These are phyloP conservation scores for Xylaria longipes DNA, from an alignment of 495 filamentous ascomycete genomes.

Conservation along the genomic window DNA sequence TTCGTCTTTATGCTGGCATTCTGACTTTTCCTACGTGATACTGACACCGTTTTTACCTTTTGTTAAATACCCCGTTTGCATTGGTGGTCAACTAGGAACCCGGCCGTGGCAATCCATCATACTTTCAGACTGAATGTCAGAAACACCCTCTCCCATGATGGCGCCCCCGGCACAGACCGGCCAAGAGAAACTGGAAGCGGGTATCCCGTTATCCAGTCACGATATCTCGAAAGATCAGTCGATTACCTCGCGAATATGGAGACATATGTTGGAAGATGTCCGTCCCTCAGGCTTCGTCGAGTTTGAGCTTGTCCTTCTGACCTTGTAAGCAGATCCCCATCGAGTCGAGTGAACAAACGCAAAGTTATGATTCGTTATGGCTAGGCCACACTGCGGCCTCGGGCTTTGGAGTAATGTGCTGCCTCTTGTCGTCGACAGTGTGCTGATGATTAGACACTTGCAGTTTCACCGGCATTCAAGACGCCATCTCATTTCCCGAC, in stretches of 20 bases:
- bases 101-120: not conserved
- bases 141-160: not conserved
- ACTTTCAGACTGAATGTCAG: not conserved
- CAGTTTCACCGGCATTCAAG: conserved; percentile 56
- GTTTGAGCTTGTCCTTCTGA: conserved; percentile 50
- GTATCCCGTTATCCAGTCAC: not conserved
- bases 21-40: conserved; percentile 2
- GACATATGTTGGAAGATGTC: conserved; percentile 47
- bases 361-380: not conserved
- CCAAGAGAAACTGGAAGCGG: not conserved
- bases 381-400: not conserved
- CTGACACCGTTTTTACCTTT: not conserved
- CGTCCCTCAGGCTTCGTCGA: conserved; percentile 46
- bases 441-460: conserved; percentile 27
- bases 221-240: conserved; percentile 2
- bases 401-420: not conserved
- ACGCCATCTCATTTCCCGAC: conserved; percentile 66
- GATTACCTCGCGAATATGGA: conserved; percentile 39
- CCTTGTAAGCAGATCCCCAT: conserved; percentile 43
- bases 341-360: not conserved
- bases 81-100: not conserved
- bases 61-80: not conserved
- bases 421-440: not conserved
- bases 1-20: not conserved
- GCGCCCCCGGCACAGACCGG: not conserved